Percentiles rank a stretch among this genome's conserved stretches.
Evolutionary conservation across 176 grass and related monocot genomes (phyloP).

Genomic region (Carex myosuroides): DNA sequence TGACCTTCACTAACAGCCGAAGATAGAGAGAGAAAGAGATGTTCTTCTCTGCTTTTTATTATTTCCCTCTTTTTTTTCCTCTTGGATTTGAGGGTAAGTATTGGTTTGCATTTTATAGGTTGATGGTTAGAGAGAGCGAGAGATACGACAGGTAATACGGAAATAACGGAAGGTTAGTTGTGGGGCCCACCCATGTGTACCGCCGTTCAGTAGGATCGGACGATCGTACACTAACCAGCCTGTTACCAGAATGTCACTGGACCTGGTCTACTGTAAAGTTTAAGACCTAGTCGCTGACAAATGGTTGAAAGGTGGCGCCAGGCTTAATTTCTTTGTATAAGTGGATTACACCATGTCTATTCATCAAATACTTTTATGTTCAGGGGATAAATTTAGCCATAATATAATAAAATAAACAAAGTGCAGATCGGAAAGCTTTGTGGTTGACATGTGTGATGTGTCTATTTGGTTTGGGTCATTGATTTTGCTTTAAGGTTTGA

Average conservation of each 20-base stretch:
- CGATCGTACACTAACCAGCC: neutral
- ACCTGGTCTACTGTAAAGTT: neutral
- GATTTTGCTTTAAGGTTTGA: slow-evolving; percentile 6
- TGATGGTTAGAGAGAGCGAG: neutral
- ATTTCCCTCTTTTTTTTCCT: neutral
- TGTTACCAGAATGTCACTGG: neutral
- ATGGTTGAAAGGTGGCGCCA: neutral
- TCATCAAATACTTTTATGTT: neutral
- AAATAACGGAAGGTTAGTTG: slow-evolving; percentile 14
- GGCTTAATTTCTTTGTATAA: neutral
- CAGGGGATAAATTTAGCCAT: neutral
- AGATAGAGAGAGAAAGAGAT: slow-evolving; percentile 10
- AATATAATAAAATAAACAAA: neutral
- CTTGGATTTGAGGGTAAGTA: neutral
- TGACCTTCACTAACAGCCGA: slow-evolving; percentile 4
- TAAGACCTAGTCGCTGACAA: neutral
- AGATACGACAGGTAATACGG: slow-evolving; percentile 14
- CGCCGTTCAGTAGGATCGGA: neutral
- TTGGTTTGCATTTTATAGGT: slow-evolving; percentile 9
- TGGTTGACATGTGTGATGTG: slow-evolving; percentile 8
- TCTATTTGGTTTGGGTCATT: neutral
- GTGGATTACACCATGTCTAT: neutral
- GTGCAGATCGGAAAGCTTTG: neutral
- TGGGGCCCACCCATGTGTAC: slow-evolving; percentile 5
- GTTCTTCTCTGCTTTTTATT: neutral